Evolutionary conservation across 1,139 yeast genomes (phyloP), one percentile per base, ranked within the genome.

Genomic region (Sugiyamaella pinicola): DNA sequence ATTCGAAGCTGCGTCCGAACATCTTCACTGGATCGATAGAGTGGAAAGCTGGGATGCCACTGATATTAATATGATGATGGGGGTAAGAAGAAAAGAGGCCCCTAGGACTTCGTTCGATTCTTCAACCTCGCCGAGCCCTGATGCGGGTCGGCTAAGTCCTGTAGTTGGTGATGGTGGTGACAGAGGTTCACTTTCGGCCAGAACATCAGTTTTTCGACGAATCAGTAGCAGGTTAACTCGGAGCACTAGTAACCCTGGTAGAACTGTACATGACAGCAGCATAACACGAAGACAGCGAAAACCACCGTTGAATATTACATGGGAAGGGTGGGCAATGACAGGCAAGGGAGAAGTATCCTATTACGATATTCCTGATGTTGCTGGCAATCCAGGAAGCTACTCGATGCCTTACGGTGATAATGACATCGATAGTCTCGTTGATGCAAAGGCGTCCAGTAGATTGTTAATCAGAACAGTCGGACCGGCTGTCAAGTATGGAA

Each of bases 281-380:
- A 34, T 12, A 21, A 22, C 31, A 13, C 31, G 21, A 15, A n/a
- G 47, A 13, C 43, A 44, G 19, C 41, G 31, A 33, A 60, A 61
- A 17, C 55, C 59, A n/a, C 65, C 63, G 7, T 52, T 66, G 29
- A 58, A 58, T 26, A 64, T 56, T 13, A 63, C 79, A 5, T 87
- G 95, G 91, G 90, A 86, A 67, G 95, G 95, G 0, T 88, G 89
- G 78, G 83, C 89, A 1, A 79, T 88, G 73, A 76, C 80, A 2
- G 80, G 82, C 21, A 78, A 79, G 55, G 95, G 96, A 0, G 77
- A 77, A 46, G 74, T 84, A 13, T 72, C 79, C 15, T 76, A 74
- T 52, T 85, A 84, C 64, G 80, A 79, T 47, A 79, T 86, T 47
- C 93, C 93, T 0, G 75, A 75, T 42, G 71, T 73, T 7, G 69